Conservation (phyloP, 2,329 filamentous ascomycete genomes). For the Xylaria polymorpha region DNA sequence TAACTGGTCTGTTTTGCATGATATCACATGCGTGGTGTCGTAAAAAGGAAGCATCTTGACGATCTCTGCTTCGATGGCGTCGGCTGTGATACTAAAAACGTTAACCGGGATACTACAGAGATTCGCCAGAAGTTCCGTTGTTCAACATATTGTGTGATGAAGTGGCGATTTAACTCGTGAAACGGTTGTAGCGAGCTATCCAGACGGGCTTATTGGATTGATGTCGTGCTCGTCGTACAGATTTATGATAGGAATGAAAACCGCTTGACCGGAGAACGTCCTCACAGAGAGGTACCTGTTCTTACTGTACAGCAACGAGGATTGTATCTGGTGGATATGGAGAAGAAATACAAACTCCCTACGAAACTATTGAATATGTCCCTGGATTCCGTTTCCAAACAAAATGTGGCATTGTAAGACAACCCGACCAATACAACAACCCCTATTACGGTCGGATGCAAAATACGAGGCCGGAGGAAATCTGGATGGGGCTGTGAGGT, state of each 20-base stretch:
- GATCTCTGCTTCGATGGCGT: not conserved
- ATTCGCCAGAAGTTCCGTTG: not conserved
- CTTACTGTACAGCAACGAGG: not conserved
- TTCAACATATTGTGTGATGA: not conserved
- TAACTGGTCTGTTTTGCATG: slow-evolving; percentile 1
- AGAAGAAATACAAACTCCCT: not conserved
- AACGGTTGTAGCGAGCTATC: slow-evolving; percentile 6
- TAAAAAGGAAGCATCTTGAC: not conserved
- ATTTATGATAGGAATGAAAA: slow-evolving; percentile 6
- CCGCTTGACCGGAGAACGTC: not conserved
- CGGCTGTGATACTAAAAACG: not conserved
- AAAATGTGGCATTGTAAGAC: not conserved
- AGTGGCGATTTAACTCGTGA: slow-evolving; percentile 24
- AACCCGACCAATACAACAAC: not conserved
- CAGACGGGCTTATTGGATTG: not conserved
- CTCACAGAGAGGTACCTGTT: not conserved
- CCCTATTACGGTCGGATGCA: not conserved
- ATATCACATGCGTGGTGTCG: not conserved
- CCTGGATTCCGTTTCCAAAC: not conserved
- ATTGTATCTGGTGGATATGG: not conserved
- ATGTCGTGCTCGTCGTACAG: not conserved
- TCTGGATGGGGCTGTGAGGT: slow-evolving; percentile 2
- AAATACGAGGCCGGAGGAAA: no score
- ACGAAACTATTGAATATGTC: no score
- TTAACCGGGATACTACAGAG: not conserved